These are phyloP conservation scores for Cystobasidium slooffiae DNA, from an alignment of 1,284 basidiomycete species.

Conservation along the genomic window DNA sequence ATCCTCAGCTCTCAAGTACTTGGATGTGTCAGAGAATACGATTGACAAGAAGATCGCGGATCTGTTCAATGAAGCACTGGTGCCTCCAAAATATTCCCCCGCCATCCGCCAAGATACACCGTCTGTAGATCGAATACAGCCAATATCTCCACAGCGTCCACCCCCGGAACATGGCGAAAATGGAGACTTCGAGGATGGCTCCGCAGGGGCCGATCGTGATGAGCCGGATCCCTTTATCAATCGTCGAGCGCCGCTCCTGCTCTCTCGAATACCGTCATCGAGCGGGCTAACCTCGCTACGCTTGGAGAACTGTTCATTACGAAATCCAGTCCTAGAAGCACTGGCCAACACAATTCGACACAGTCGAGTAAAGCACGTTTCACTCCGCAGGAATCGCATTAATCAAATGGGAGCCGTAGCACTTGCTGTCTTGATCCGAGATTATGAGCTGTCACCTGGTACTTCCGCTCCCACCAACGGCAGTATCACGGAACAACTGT, in stretches of 20 bases:
- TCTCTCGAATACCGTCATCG: conserved; percentile 57
- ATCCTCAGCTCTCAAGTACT: conserved; percentile 75
- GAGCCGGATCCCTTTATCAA: background rate
- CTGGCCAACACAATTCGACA: conserved; percentile 79
- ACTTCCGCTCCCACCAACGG: conserved; percentile 1
- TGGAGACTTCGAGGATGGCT: background rate
- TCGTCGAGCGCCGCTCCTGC: conserved; percentile 6
- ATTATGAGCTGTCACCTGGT: conserved; percentile 76
- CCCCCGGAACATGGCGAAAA: background rate
- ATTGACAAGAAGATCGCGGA: conserved; percentile 85
- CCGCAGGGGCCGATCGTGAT: background rate
- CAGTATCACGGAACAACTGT: too few species aligned
- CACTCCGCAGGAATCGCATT: conserved; percentile 82
- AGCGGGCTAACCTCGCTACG: conserved; percentile 69
- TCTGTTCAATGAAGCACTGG: conserved; percentile 61
- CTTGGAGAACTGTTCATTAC: conserved; percentile 78
- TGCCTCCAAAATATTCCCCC: background rate
- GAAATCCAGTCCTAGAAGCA: conserved; percentile 72
- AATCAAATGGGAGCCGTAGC: conserved; percentile 80
- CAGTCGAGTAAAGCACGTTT: conserved; percentile 81
- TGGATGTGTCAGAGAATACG: conserved; percentile 85
- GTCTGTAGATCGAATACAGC: too few species aligned
- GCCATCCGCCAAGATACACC: background rate
- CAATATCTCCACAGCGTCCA: too few species aligned
- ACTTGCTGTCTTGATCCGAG: conserved; percentile 90